A percentile compares a stretch with the other conserved stretches of the same genome.
Conservation (phyloP, 768 basidiomycete species). For the Tulasnella sp. region DNA sequence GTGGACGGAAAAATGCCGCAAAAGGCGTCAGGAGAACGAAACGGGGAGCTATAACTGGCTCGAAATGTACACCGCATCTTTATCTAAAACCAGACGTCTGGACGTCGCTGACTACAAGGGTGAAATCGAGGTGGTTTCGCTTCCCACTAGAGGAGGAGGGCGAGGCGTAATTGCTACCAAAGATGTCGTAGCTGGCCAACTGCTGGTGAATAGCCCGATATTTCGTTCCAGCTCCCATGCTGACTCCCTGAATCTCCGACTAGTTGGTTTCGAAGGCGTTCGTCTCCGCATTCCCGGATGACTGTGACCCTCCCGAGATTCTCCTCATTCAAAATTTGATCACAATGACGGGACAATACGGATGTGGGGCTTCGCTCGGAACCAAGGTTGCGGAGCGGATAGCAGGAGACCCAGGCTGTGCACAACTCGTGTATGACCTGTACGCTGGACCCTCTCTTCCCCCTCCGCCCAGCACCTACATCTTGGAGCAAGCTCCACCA, state of each 20-base stretch:
- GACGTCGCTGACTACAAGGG: constrained; percentile 29
- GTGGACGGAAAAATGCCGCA: constrained; percentile 25
- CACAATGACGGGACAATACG: constrained; percentile 10
- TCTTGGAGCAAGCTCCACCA: neutral
- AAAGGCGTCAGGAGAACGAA: constrained; percentile 24
- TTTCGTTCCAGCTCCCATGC: neutral
- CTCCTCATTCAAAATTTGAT: constrained; percentile 19
- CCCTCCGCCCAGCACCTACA: constrained; percentile 23
- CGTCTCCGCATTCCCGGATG: constrained; percentile 23
- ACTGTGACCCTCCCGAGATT: constrained; percentile 17
- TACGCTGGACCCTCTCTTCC: constrained; percentile 28
- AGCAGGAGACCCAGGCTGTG: constrained; percentile 26
- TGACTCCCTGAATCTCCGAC: neutral
- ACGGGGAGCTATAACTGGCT: constrained; percentile 28
- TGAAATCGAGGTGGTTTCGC: constrained; percentile 23
- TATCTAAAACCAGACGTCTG: constrained; percentile 14
- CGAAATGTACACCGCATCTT: constrained; percentile 23
- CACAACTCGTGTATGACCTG: constrained; percentile 25
- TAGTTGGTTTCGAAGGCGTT: constrained; percentile 29
- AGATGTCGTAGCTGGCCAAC: constrained; percentile 27
- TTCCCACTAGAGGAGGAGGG: constrained; percentile 26
- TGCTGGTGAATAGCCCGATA: constrained; percentile 25
- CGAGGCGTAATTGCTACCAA: constrained; percentile 27
- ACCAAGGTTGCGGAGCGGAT: constrained; percentile 21
- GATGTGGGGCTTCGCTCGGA: constrained; percentile 6